phyloP scores from a whole-genome alignment of 805 yeast genomes.

The Suhomyces sp. region DNA sequence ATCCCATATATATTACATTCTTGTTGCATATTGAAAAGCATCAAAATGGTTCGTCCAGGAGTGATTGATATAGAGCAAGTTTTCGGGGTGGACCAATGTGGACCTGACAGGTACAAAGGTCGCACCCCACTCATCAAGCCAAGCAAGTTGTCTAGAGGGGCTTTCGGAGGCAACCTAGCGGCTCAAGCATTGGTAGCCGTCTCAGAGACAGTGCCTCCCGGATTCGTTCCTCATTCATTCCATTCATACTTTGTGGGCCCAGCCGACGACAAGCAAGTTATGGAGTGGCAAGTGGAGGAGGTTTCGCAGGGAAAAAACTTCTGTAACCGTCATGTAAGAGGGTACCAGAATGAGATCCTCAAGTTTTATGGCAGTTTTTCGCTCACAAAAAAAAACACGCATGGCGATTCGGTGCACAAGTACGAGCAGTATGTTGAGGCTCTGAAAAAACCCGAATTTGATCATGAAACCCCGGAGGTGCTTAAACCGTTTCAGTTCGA shows the following conservation, averaged over 20 bases:
- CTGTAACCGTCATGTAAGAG: slow-evolving; percentile 30
- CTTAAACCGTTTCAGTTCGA: slow-evolving; percentile 33
- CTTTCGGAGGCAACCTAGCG: slow-evolving; percentile 32
- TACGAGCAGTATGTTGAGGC: slow-evolving; percentile 17
- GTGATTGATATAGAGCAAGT: slow-evolving; percentile 7
- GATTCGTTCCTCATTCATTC: slow-evolving; percentile 35
- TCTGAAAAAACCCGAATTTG: slow-evolving; percentile 25
- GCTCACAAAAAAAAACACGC: slow-evolving; percentile 32
- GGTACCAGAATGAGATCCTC: slow-evolving; percentile 23
- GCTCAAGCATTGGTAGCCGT: slow-evolving; percentile 38
- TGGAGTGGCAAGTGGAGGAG: slow-evolving; percentile 31
- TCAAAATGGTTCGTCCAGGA: background rate
- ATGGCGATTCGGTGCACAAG: slow-evolving; percentile 14
- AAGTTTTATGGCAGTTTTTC: slow-evolving; percentile 30
- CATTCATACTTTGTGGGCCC: slow-evolving; percentile 31
- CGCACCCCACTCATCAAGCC: slow-evolving; percentile 30
- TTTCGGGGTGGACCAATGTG: slow-evolving; percentile 19
- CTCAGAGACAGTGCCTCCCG: slow-evolving; percentile 23
- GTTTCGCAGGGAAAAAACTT: slow-evolving; percentile 37
- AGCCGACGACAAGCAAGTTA: slow-evolving; percentile 11
- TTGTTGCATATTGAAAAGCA: background rate
- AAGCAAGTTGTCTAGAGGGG: slow-evolving; percentile 22
- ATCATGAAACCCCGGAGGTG: slow-evolving; percentile 21
- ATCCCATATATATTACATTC: background rate
- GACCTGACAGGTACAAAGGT: slow-evolving; percentile 18